Base-by-base conservation (phyloP, 352 stramenopile species). In the Phytophthora litchii region DNA sequence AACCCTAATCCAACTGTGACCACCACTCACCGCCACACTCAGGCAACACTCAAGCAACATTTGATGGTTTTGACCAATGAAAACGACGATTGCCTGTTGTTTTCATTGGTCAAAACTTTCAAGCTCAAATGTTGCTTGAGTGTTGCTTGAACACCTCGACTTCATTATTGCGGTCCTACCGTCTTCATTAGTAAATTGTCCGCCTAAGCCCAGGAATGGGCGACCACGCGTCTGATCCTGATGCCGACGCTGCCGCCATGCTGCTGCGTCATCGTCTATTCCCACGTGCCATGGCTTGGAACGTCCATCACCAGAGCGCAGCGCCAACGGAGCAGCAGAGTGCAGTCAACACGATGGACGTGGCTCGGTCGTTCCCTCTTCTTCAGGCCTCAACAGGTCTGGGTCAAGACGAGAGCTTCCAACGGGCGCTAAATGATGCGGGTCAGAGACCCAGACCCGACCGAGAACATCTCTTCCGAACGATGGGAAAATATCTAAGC, bases 251-350 rank as follows among this genome's bases (percentile, higher is more conserved):
- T 21, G 60, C 64, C 12, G 50, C 54, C 25, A 54, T 76, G 40
- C 59, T 78, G 50, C 68, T 88, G 60, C 75, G 73, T 47, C 78
- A 88, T 53, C 78, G 78, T 8, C 55, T 88, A 37, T 88, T 88
- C 62, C 78, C 78, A 12, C 73, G 78, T 16, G 78, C 75, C 35
- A 88, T 88, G 78, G 78, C 75, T 37, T 88, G 75, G 75, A 74
- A 74, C 44, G 64, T 78, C 12, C 60, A 59, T 19, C 66, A 64
- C n/a, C 74, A 80, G 14, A 70, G 40, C 48, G 54, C 52, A 25
- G 20, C 58, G 14, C 42, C 60, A 14, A 40, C 35, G 4, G 48
- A 62, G 21, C 41, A 55, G 36, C 59, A 65, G 31, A 47, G 42
- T 9, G 4, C 29, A 50, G 47, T 50, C 8, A 48, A 56, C 19